Evolutionary conservation across 345 rosid genomes (phyloP).

Genomic region (Citrus hindsii): DNA sequence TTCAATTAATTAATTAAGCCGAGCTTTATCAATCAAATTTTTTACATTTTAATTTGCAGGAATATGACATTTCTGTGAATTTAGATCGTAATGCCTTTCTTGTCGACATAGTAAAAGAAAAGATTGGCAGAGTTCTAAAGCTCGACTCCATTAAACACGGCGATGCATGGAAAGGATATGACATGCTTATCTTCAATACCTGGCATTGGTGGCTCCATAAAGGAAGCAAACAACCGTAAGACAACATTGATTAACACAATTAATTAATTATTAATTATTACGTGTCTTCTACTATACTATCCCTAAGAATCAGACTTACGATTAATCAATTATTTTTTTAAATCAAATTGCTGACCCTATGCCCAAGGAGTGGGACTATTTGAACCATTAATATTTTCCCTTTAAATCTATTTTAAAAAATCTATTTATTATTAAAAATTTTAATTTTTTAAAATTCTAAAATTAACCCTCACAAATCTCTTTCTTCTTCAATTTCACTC

Average conservation of each 20-base stretch:
- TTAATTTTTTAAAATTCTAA: too few relatives aligned
- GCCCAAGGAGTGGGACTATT: too few relatives aligned
- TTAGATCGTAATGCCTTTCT: conserved; percentile 39
- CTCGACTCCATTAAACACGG: conserved; percentile 50
- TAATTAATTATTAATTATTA: not conserved
- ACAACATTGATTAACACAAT: not conserved
- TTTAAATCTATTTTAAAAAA: too few relatives aligned
- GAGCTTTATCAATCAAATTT: not conserved
- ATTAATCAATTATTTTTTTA: too few relatives aligned
- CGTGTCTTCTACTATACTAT: too few relatives aligned
- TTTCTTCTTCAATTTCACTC: too few relatives aligned
- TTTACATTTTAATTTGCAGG: conserved; percentile 32
- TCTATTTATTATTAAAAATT: too few relatives aligned
- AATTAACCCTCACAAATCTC: too few relatives aligned
- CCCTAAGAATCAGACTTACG: too few relatives aligned
- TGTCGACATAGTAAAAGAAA: conserved; percentile 48
- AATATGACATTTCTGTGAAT: conserved; percentile 30
- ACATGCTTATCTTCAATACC: conserved; percentile 52
- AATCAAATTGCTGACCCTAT: too few relatives aligned
- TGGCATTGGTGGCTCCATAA: conserved; percentile 79
- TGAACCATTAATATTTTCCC: too few relatives aligned
- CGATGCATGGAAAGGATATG: conserved; percentile 53
- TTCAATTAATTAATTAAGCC: not conserved
- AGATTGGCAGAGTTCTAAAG: conserved; percentile 45
- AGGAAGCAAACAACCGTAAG: conserved; percentile 57